These are phyloP conservation scores for Exophiala sideris DNA, from an alignment of 2,329 filamentous ascomycete genomes.

Conservation along the genomic window DNA sequence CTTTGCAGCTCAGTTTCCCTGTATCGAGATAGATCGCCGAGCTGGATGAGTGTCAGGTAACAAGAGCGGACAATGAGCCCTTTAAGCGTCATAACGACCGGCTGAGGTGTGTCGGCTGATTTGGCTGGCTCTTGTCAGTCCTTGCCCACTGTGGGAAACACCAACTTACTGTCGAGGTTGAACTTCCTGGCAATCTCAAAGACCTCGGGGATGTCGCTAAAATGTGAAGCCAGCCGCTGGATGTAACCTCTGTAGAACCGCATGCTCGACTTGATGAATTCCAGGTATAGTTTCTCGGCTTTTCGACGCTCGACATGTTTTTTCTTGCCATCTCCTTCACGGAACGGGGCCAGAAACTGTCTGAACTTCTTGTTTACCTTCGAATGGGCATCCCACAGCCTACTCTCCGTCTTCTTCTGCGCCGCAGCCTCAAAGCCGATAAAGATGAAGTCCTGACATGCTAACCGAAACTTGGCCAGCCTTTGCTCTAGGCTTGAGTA, in stretches of 20 bases:
- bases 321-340: conserved; percentile 49
- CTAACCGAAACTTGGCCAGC: conserved; percentile 25
- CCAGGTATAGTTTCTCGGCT: conserved; percentile 74
- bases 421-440: conserved; percentile 45
- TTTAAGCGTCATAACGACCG: conserved; percentile 51
- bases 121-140: conserved; percentile 44
- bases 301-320: conserved; percentile 67
- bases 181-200: conserved; percentile 54
- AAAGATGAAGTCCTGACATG: conserved; percentile 25
- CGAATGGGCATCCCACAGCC: conserved; percentile 75
- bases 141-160: not conserved
- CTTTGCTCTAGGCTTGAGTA: conserved; percentile 21
- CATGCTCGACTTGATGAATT: conserved; percentile 83
- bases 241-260: conserved; percentile 86
- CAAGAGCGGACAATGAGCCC: conserved; percentile 67
- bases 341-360: conserved; percentile 58
- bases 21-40: conserved; percentile 89
- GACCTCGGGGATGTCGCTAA: conserved; percentile 56
- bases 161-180: conserved; percentile 44
- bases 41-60: conserved; percentile 76
- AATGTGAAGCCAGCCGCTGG: conserved; percentile 65
- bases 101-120: conserved; percentile 43
- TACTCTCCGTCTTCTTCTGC: conserved; percentile 62
- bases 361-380: conserved; percentile 76
- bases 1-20: conserved; percentile 68